Evolutionary conservation across 2,329 filamentous ascomycete species (phyloP).

Genomic region (Scortechinia acanthostroma): DNA sequence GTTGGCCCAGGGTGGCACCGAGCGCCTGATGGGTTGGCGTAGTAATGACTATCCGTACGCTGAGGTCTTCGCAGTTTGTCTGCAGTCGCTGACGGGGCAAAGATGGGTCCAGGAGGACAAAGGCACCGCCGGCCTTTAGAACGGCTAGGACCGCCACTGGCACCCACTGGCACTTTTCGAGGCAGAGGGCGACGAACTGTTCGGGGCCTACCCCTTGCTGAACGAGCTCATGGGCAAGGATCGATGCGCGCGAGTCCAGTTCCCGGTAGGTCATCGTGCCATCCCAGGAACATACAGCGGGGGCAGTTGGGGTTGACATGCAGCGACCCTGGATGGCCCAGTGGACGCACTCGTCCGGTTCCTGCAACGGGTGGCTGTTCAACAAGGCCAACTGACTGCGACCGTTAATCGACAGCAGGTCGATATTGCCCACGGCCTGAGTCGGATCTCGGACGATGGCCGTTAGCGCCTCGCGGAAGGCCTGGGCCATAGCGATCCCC

Average conservation of each 20-base stretch:
- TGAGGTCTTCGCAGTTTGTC: background rate
- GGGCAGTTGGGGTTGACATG: no score
- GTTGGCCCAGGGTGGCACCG: background rate
- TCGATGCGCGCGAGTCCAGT: constrained; percentile 6
- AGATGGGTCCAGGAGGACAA: constrained; percentile 9
- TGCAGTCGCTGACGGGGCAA: constrained; percentile 8
- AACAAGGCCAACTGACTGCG: no score
- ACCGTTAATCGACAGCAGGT: no score
- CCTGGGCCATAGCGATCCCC: no score
- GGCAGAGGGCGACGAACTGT: constrained; percentile 11
- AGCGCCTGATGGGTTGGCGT: background rate
- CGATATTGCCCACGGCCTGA: no score
- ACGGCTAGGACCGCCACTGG: constrained; percentile 8
- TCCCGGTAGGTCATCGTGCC: constrained; percentile 8
- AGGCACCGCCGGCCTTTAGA: constrained; percentile 11
- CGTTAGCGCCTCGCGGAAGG: no score
- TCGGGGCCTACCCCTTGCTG: constrained; percentile 7
- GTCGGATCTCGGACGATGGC: no score
- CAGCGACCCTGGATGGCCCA: no score
- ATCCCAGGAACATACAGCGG: constrained; percentile 6
- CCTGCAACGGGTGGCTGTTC: no score
- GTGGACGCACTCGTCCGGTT: no score
- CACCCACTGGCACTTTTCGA: constrained; percentile 13
- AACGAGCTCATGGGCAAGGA: constrained; percentile 7
- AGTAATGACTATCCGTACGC: background rate